These are phyloP conservation scores for Schoenoplectus tabernaemontani DNA, from an alignment of 202 grass and related monocot species.

Conservation along the genomic window DNA sequence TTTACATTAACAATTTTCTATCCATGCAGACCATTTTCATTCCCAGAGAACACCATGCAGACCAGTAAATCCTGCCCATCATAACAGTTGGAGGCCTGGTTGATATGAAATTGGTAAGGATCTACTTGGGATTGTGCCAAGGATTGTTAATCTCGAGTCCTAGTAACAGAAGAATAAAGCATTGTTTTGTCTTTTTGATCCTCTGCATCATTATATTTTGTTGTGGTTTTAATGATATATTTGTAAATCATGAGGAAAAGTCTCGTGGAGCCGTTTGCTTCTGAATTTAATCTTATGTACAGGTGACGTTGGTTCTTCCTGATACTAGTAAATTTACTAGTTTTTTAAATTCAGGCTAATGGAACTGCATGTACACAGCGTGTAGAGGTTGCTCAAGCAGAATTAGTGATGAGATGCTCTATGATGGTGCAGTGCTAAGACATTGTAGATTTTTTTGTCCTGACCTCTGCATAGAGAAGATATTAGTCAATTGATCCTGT, in stretches of 20 bases:
- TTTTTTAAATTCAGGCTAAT: no score
- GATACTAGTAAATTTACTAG: no score
- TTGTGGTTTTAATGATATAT: no score
- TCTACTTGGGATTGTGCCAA: background rate
- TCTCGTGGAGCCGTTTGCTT: no score
- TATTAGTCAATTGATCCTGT: background rate
- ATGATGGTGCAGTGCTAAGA: background rate
- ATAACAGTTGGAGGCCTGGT: conserved; percentile 25
- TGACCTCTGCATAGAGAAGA: background rate
- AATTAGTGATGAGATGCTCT: background rate
- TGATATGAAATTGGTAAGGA: conserved; percentile 19
- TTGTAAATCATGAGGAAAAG: no score
- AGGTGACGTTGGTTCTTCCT: no score
- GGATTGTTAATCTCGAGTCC: no score
- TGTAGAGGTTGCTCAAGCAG: background rate
- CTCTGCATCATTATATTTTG: no score
- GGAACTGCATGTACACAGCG: no score
- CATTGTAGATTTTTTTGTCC: conserved; percentile 8
- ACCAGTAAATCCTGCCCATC: conserved; percentile 8
- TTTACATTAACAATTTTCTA: background rate
- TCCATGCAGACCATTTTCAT: conserved; percentile 24
- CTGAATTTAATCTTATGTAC: no score
- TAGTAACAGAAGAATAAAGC: no score
- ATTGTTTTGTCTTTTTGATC: no score
- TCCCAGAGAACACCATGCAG: conserved; percentile 16